phyloP scores from a whole-genome alignment of 228 moss, liverwort and hornwort genomes.

The Sphagnum magellanicum region DNA sequence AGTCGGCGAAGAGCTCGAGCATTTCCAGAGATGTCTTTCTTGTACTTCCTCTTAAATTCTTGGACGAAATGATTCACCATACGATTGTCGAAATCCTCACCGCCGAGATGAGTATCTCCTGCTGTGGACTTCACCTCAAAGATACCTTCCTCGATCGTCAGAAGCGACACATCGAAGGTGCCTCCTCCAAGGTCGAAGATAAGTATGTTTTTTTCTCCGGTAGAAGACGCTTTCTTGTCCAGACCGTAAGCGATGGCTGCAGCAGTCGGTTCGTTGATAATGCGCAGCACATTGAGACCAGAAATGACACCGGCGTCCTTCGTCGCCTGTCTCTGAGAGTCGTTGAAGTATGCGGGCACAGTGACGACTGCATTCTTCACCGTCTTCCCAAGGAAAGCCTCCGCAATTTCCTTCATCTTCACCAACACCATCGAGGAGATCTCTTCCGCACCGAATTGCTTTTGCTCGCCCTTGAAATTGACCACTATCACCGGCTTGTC shows the following conservation, averaged over 20 bases:
- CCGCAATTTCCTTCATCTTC: constrained; percentile 39
- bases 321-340: constrained; percentile 21
- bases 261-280: constrained; percentile 53
- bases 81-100: constrained; percentile 50
- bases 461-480: constrained; percentile 37
- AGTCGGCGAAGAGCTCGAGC: constrained; percentile 43
- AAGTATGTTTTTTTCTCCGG: constrained; percentile 39
- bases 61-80: constrained; percentile 49
- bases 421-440: constrained; percentile 23
- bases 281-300: constrained; percentile 37
- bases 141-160: constrained; percentile 55
- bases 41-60: constrained; percentile 55
- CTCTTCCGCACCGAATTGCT: constrained; percentile 47
- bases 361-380: constrained; percentile 54
- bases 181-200: constrained; percentile 57
- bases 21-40: constrained; percentile 51
- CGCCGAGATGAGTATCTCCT: constrained; percentile 41
- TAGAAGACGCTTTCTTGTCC: constrained; percentile 29
- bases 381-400: constrained; percentile 37
- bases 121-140: constrained; percentile 28
- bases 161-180: constrained; percentile 45
- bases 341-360: constrained; percentile 30
- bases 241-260: constrained; percentile 53
- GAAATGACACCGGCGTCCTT: constrained; percentile 42
- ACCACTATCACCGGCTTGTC: constrained; percentile 41